Evolutionary conservation across 805 yeast species (phyloP).

Genomic region (Ogataea allantospora): DNA sequence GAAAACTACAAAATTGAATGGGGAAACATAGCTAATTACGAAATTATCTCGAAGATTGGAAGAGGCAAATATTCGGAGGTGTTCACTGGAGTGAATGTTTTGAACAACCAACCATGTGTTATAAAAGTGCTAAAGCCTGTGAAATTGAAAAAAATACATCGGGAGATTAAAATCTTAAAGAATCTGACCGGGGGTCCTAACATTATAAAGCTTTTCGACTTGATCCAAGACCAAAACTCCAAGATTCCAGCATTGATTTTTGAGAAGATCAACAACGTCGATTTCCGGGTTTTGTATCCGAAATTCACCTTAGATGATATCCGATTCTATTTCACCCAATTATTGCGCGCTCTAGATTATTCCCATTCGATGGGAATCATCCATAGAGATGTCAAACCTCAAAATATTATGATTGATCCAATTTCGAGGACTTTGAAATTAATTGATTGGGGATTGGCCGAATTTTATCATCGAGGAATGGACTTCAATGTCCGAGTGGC

Average conservation of each 20-base stretch:
- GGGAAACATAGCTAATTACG: slow-evolving; percentile 85
- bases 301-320: slow-evolving; percentile 72
- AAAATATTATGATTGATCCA: slow-evolving; percentile 91
- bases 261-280: slow-evolving; percentile 81
- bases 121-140: slow-evolving; percentile 93
- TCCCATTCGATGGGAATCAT: slow-evolving; percentile 93
- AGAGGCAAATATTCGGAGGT: slow-evolving; percentile 95
- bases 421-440: slow-evolving; percentile 57
- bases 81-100: slow-evolving; percentile 74
- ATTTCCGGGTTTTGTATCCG: slow-evolving; percentile 84
- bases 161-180: slow-evolving; percentile 85
- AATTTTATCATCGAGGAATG: slow-evolving; percentile 85
- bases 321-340: slow-evolving; percentile 78
- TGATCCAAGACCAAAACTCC: slow-evolving; percentile 82
- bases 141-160: slow-evolving; percentile 84
- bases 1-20: slow-evolving; percentile 69
- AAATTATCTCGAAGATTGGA: slow-evolving; percentile 79
- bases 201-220: slow-evolving; percentile 70
- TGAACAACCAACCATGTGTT: slow-evolving; percentile 64
- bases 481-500: slow-evolving; percentile 93
- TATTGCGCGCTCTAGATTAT: slow-evolving; percentile 79
- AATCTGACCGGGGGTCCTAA: slow-evolving; percentile 84
- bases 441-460: slow-evolving; percentile 95
- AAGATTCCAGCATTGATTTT: slow-evolving; percentile 88
- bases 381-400: slow-evolving; percentile 94